Conservation (phyloP, 176 grass and related monocot genomes). For the Musa itinerans region DNA sequence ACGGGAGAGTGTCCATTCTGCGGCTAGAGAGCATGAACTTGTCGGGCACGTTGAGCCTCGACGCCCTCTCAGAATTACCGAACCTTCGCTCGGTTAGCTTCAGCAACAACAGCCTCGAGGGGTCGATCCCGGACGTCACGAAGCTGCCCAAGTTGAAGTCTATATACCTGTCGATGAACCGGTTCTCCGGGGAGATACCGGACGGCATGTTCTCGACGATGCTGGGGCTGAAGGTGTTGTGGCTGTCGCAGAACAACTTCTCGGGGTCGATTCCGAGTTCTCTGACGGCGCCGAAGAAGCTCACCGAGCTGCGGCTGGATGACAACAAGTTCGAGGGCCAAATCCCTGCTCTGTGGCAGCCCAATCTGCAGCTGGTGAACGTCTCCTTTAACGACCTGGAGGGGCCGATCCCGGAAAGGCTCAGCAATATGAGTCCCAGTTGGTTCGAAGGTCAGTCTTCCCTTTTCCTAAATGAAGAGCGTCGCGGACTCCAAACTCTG, state of each 20-base stretch:
- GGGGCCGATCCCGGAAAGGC: constrained; percentile 36
- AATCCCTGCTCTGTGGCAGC: constrained; percentile 42
- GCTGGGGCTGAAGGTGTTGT: constrained; percentile 37
- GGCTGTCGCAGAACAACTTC: constrained; percentile 45
- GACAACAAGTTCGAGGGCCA: constrained; percentile 38
- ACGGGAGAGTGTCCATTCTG: constrained; percentile 24
- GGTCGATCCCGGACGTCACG: constrained; percentile 48
- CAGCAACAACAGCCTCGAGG: constrained; percentile 44
- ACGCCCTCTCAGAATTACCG: constrained; percentile 25
- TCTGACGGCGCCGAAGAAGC: constrained; percentile 24
- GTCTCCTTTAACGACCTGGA: constrained; percentile 51
- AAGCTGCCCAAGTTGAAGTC: constrained; percentile 36
- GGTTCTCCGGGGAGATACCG: constrained; percentile 43
- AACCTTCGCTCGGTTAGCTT: constrained; percentile 65
- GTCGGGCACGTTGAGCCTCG: constrained; percentile 34
- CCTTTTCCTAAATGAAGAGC: constrained; percentile 3
- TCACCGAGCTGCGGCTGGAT: constrained; percentile 30
- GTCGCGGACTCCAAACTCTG: background rate
- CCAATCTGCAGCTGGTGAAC: constrained; percentile 22
- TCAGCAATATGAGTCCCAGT: constrained; percentile 23
- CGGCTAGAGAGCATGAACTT: constrained; percentile 49
- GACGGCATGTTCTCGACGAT: constrained; percentile 32
- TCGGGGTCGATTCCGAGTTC: constrained; percentile 51
- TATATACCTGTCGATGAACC: constrained; percentile 41
- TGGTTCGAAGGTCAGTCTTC: constrained; percentile 44